Percentiles rank a stretch among this genome's conserved stretches.
These are phyloP conservation scores for Cordyceps cicadae DNA, from an alignment of 2,329 filamentous ascomycete species.

Conservation along the genomic window DNA sequence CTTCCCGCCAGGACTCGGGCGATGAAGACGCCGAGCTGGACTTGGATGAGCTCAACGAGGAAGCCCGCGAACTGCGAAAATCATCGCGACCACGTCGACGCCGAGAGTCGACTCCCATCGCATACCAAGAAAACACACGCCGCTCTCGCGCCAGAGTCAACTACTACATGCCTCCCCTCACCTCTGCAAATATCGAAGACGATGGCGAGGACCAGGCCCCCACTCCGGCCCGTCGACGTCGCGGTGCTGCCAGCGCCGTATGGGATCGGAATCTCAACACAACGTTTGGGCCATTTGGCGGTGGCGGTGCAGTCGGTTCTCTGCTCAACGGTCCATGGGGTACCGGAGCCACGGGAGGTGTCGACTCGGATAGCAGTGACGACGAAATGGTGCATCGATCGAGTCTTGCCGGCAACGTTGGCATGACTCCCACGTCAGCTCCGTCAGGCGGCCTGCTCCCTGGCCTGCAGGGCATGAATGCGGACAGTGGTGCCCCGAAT, in stretches of 20 bases:
- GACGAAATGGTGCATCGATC: slow-evolving; percentile 70
- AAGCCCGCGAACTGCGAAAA: slow-evolving; percentile 53
- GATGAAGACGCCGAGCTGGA: slow-evolving; percentile 53
- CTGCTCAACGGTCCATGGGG: slow-evolving; percentile 69
- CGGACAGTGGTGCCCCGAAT: slow-evolving; percentile 53
- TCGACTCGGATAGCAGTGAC: slow-evolving; percentile 93
- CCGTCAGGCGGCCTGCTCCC: slow-evolving; percentile 38
- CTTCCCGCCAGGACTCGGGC: slow-evolving; percentile 43
- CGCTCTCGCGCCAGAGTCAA: slow-evolving; percentile 58
- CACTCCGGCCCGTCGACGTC: slow-evolving; percentile 61
- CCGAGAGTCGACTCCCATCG: slow-evolving; percentile 45
- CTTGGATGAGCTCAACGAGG: slow-evolving; percentile 56
- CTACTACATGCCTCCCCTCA: slow-evolving; percentile 75
- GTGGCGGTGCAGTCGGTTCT: slow-evolving; percentile 64
- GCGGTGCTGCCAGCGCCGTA: slow-evolving; percentile 46
- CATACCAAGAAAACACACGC: slow-evolving; percentile 48
- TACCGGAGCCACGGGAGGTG: slow-evolving; percentile 64
- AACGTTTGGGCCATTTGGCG: slow-evolving; percentile 87
- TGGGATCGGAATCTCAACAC: slow-evolving; percentile 82
- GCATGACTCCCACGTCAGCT: slow-evolving; percentile 49
- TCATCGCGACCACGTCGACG: slow-evolving; percentile 45
- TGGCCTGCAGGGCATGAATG: slow-evolving; percentile 30
- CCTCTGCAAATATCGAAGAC: slow-evolving; percentile 55
- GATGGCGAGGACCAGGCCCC: slow-evolving; percentile 60
- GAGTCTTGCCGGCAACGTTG: slow-evolving; percentile 48